phyloP scores from a whole-genome alignment of 192 early-diverging fungal species.

The Mortierella hygrophila region DNA sequence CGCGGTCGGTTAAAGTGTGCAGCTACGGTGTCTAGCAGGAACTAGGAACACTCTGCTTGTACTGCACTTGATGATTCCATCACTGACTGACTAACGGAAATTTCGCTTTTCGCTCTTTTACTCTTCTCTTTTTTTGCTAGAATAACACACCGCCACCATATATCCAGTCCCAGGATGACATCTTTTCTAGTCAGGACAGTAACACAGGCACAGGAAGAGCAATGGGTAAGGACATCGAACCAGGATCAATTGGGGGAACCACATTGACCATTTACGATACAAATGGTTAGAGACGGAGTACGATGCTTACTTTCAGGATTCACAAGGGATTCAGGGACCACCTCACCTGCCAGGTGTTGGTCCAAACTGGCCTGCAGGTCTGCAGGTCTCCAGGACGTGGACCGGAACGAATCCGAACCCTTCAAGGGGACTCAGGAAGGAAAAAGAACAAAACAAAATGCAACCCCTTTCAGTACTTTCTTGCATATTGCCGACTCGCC shows the following conservation, averaged over 20 bases:
- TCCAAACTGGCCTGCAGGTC: background rate
- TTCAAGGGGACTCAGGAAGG: background rate
- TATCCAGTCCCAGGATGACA: conserved; percentile 26
- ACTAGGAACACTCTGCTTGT: background rate
- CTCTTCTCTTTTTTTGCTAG: background rate
- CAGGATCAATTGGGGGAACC: background rate
- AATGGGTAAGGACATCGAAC: conserved; percentile 22
- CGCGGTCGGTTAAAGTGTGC: background rate
- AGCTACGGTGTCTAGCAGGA: background rate
- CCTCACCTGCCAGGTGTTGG: background rate
- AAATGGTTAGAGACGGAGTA: background rate
- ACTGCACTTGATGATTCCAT: background rate
- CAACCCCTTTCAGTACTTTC: background rate
- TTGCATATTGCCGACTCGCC: background rate
- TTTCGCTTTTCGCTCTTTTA: background rate
- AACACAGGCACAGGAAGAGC: conserved; percentile 14
- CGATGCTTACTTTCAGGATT: background rate
- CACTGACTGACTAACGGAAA: background rate
- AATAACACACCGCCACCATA: conserved; percentile 39
- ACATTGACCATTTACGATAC: background rate
- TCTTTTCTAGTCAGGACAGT: conserved; percentile 22
- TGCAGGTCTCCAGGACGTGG: background rate
- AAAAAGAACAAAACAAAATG: background rate
- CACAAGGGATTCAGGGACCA: background rate
- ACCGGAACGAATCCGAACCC: background rate